Base-by-base conservation (phyloP, 495 filamentous ascomycete genomes). In the Penicillium longicatenatum region DNA sequence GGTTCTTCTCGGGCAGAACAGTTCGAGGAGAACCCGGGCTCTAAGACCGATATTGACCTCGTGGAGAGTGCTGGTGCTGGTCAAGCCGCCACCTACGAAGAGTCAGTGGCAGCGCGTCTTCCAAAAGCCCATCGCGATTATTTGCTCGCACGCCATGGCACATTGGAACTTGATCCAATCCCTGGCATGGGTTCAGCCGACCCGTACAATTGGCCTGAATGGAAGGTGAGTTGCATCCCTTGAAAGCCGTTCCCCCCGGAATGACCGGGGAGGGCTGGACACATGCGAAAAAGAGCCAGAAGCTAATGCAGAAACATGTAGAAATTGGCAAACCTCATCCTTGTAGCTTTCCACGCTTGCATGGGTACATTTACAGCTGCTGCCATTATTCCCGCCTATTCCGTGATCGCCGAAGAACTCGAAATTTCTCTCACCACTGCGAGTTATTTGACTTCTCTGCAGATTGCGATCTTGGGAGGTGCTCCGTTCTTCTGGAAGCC, bases 291-390 rank as follows among this genome's bases (percentile, higher is more conserved):
- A 41, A 4, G 7, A 35, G 12, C 16, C 12, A 30, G 50, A 60
- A 6, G 53, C 54, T 62, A 48, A 64, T 55, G 10, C 46, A 41
- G n/a, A 16, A 41, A 41, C 22, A 11, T 35, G 20, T 68, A 83
- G 81, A 85, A 84, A 82, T 65, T 76, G 55, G 44, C 67, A 29
- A 84, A 85, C 59, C 70, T 85, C 2, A 37, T 80, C 33, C 70
- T 84, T 44, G 77, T 84, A 17, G 76, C 80, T 0, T 82, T 84
- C 58, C 80, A 84, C 54, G 82, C 80, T 8, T 76, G 72, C 55
- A 84, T 84, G 79, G 71, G 75, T 19, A 84, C 82, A 24, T 83
- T 85, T 65, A 81, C 70, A 29, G 82, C 82, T 4, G 76, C 80
- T 1, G 67, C 55, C 30, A 82, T 83, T 52, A 82, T 82, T 45